These are phyloP conservation scores for Aspergillus texensis DNA, from an alignment of 2,329 filamentous ascomycete species.

Conservation along the genomic window DNA sequence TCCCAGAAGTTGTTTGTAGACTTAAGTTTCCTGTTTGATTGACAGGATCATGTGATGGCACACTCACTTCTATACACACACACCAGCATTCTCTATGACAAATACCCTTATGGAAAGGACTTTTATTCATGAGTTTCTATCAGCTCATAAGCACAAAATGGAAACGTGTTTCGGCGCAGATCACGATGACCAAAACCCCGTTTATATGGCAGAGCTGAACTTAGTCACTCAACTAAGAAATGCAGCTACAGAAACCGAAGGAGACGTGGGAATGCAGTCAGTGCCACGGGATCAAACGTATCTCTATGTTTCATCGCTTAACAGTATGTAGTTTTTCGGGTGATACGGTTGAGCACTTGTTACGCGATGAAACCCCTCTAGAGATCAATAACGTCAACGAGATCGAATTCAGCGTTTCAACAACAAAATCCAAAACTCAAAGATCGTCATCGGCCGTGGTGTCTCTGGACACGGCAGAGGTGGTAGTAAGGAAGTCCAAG, in stretches of 20 bases:
- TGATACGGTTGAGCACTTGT: slow-evolving; percentile 9
- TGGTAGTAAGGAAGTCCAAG: slow-evolving; percentile 11
- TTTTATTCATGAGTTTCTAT: too few relatives aligned
- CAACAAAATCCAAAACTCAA: neutral
- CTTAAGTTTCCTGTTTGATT: neutral
- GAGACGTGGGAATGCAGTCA: neutral
- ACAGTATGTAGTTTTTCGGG: slow-evolving; percentile 8
- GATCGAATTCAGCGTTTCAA: neutral
- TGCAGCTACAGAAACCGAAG: neutral
- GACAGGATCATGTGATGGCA: slow-evolving; percentile 2
- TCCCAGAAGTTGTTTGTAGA: neutral
- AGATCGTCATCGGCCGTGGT: slow-evolving; percentile 20
- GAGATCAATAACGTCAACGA: neutral
- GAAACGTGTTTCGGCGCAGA: too few relatives aligned
- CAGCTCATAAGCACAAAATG: neutral
- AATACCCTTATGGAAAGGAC: neutral
- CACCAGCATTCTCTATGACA: neutral
- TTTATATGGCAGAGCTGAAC: neutral
- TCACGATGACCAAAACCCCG: neutral
- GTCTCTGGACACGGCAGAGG: slow-evolving; percentile 16
- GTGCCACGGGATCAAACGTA: neutral
- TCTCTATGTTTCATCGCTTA: neutral
- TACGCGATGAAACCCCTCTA: neutral
- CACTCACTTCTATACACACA: neutral
- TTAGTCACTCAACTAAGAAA: neutral